Percentiles rank a stretch among this genome's conserved stretches.
phyloP scores from a whole-genome alignment of 148 eudicot species.

The Vaccinium vitisidaea region DNA sequence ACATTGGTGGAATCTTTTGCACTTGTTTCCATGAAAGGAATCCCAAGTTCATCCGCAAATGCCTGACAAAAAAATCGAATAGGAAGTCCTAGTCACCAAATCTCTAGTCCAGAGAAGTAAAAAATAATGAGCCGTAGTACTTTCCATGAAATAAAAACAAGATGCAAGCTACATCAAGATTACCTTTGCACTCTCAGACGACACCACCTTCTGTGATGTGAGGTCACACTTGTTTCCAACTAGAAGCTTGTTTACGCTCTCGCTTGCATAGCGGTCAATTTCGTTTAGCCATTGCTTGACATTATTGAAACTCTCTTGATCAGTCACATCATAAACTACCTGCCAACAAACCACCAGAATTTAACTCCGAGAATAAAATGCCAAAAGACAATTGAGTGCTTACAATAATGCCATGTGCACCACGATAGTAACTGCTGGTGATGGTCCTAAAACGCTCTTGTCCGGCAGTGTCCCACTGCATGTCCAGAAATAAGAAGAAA shows the following conservation, averaged over 20 bases:
- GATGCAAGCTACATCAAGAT: not conserved
- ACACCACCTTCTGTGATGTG: slow-evolving; percentile 45
- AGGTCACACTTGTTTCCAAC: slow-evolving; percentile 64
- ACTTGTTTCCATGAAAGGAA: slow-evolving; percentile 65
- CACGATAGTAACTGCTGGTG: slow-evolving; percentile 80
- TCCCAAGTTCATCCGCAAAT: slow-evolving; percentile 63
- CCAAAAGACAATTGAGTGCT: slow-evolving; percentile 21
- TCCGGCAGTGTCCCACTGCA: slow-evolving; percentile 87
- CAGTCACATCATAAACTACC: slow-evolving; percentile 62
- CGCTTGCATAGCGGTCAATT: slow-evolving; percentile 63
- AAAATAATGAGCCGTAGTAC: not conserved
- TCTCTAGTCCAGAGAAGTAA: not conserved
- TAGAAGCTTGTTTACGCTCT: slow-evolving; percentile 55
- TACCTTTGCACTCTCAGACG: slow-evolving; percentile 56
- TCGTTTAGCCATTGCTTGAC: slow-evolving; percentile 62
- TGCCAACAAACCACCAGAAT: slow-evolving; percentile 12
- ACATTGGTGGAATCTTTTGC: slow-evolving; percentile 57
- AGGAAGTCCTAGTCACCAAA: not conserved
- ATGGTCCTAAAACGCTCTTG: slow-evolving; percentile 85
- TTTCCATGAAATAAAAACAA: not conserved
- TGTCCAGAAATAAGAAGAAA: not conserved
- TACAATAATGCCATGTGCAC: slow-evolving; percentile 84
- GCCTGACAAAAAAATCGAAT: slow-evolving; percentile 31
- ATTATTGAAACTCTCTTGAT: slow-evolving; percentile 57
- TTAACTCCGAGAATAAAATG: not conserved